phyloP scores from a whole-genome alignment of 1,284 basidiomycete genomes.

The Sphaerobolus stellatus region DNA sequence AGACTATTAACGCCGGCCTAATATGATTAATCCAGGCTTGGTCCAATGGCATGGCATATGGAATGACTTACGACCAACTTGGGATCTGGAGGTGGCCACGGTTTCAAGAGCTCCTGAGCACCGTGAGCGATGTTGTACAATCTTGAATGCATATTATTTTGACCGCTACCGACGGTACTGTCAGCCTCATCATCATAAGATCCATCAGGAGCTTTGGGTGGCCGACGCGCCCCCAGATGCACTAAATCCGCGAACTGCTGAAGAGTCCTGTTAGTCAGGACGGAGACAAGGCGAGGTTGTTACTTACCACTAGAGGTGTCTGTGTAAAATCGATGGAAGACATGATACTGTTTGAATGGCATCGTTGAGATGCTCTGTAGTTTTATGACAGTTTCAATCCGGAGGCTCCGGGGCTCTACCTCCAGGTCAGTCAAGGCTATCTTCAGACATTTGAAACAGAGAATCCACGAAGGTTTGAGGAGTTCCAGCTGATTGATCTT shows the following conservation, averaged over 20 bases:
- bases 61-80: neutral
- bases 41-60: no score
- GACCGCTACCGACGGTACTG: slow-evolving; percentile 9
- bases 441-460: no score
- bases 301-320: neutral
- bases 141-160: slow-evolving; percentile 13
- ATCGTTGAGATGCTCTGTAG: no score
- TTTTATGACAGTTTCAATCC: no score
- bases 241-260: neutral
- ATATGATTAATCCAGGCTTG: no score
- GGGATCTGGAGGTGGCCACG: slow-evolving; percentile 14
- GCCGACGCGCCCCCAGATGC: neutral
- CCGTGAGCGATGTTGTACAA: slow-evolving; percentile 11
- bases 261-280: no score
- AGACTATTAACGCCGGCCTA: slow-evolving; percentile 22
- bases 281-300: no score
- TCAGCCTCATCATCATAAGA: slow-evolving; percentile 18
- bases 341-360: no score
- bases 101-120: slow-evolving; percentile 10
- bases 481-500: no score
- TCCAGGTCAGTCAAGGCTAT: no score
- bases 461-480: no score
- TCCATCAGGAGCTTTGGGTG: slow-evolving; percentile 17
- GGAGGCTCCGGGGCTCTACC: no score
- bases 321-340: neutral